Percentiles rank a stretch among this genome's conserved stretches.
Evolutionary conservation across 345 rosid genomes (phyloP).

Genomic region (Eucalyptus viminalis): DNA sequence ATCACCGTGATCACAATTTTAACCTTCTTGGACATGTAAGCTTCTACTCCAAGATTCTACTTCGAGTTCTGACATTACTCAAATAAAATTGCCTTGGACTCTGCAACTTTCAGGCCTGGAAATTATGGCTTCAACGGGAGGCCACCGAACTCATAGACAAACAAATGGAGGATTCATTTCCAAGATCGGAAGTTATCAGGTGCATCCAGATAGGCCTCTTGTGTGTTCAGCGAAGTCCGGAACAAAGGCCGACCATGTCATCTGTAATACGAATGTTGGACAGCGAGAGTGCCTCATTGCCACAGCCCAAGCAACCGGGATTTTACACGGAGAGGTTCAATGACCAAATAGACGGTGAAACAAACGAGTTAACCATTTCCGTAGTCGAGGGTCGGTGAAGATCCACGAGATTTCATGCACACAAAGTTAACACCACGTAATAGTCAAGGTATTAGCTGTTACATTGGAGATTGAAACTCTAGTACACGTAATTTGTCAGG

Average conservation of each 20-base stretch:
- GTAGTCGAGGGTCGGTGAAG: background rate
- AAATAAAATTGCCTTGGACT: background rate
- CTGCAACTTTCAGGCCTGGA: background rate
- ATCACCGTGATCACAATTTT: background rate
- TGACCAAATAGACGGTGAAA: background rate
- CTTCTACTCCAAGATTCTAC: background rate
- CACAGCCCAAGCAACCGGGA: background rate
- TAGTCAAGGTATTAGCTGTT: background rate
- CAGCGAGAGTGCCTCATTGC: background rate
- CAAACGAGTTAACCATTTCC: background rate
- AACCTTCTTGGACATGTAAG: background rate
- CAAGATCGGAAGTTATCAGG: background rate
- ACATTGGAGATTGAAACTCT: background rate
- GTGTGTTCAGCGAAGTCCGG: no score
- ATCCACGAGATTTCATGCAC: background rate
- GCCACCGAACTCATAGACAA: constrained; percentile 17
- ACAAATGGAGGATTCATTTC: background rate
- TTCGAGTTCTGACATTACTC: no score
- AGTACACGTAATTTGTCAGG: background rate
- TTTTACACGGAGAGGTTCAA: background rate
- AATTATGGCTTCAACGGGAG: background rate
- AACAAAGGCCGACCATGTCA: no score
- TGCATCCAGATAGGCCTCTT: no score
- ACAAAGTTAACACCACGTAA: background rate
- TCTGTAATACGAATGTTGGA: no score